These are phyloP conservation scores for Pterocarpus santalinus DNA, from an alignment of 306 rosid species.

Conservation along the genomic window DNA sequence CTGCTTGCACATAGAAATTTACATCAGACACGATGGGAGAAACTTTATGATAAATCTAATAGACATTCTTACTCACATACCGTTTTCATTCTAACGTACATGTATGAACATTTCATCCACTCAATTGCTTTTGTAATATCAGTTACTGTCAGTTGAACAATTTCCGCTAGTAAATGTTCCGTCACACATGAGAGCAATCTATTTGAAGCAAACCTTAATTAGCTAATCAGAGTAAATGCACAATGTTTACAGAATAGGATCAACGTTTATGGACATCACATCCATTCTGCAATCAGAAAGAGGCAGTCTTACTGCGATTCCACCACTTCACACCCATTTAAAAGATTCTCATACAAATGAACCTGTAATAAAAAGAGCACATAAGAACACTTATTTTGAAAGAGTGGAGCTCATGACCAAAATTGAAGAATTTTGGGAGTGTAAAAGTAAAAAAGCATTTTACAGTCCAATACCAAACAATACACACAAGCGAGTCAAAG, in stretches of 20 bases:
- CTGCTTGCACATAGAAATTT: conserved; percentile 54
- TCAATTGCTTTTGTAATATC: conserved; percentile 94
- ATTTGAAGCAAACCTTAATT: conserved; percentile 43
- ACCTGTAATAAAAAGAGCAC: conserved; percentile 66
- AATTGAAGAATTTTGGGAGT: conserved; percentile 27
- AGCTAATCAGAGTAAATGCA: conserved; percentile 42
- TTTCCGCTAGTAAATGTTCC: conserved; percentile 97
- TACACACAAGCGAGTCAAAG: background rate
- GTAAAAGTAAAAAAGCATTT: conserved; percentile 4
- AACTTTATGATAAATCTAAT: conserved; percentile 26
- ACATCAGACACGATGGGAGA: conserved; percentile 36
- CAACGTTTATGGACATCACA: conserved; percentile 31
- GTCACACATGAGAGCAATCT: conserved; percentile 88
- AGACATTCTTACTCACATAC: conserved; percentile 52
- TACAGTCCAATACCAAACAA: conserved; percentile 23
- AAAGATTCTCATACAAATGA: conserved; percentile 92
- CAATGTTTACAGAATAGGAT: conserved; percentile 19
- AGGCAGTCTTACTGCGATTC: conserved; percentile 85
- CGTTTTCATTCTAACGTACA: conserved; percentile 92
- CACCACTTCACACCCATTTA: conserved; percentile 94
- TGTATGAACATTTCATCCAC: conserved; percentile 91
- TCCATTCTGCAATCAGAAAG: conserved; percentile 33
- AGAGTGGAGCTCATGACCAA: conserved; percentile 15
- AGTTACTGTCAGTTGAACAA: conserved; percentile 89
- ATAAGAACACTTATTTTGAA: conserved; percentile 38